These are phyloP conservation scores for Pichia scutulata DNA, from an alignment of 805 yeast species.

Conservation along the genomic window DNA sequence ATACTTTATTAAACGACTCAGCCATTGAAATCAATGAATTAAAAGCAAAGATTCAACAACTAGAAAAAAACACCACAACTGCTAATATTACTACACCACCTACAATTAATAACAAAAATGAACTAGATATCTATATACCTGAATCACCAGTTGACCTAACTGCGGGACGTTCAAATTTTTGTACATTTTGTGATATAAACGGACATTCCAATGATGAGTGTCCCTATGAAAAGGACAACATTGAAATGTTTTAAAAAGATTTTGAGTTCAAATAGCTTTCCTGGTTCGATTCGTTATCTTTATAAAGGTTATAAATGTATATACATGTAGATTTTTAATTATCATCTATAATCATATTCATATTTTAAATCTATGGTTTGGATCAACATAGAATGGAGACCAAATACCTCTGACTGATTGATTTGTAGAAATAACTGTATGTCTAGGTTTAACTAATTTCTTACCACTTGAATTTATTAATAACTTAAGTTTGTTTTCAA, in stretches of 20 bases:
- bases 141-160: conserved; percentile 50
- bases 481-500: conserved; percentile 56
- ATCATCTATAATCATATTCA: not conserved
- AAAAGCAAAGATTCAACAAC: not conserved
- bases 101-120: not conserved
- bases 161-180: conserved; percentile 74
- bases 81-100: not conserved
- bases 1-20: not conserved
- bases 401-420: conserved; percentile 90
- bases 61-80: not conserved
- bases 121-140: conserved; percentile 39
- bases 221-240: conserved; percentile 62
- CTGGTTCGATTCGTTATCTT: not conserved
- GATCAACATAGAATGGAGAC: conserved; percentile 86
- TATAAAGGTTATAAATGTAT: not conserved
- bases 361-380: conserved; percentile 32
- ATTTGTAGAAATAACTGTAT: conserved; percentile 75
- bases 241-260: conserved; percentile 23
- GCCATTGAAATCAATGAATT: not conserved
- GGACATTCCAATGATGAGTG: conserved; percentile 89
- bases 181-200: conserved; percentile 84
- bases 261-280: no score
- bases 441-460: conserved; percentile 50
- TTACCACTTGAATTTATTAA: conserved; percentile 65
- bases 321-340: not conserved